Percentiles rank a stretch among this genome's conserved stretches.
phyloP scores from a whole-genome alignment of 164 flowering plant species.

The Stephania japonica region DNA sequence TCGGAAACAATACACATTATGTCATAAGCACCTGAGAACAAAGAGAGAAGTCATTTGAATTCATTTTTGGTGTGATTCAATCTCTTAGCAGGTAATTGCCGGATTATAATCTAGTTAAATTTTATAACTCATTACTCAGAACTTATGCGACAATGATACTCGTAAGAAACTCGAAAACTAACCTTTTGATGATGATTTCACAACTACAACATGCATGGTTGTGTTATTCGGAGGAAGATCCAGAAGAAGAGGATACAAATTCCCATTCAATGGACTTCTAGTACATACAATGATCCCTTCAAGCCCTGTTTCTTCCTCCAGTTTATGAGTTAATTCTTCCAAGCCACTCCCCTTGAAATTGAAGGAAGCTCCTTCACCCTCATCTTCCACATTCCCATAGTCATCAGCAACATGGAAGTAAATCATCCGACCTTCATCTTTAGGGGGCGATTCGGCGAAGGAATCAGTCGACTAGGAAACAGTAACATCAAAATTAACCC shows the following conservation, averaged over 20 bases:
- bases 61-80: not conserved
- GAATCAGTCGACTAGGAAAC: slow-evolving; percentile 58
- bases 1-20: too few species aligned
- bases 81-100: not conserved
- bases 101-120: not conserved
- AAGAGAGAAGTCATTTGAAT: not conserved
- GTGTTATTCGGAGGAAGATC: slow-evolving; percentile 86
- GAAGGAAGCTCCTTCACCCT: slow-evolving; percentile 29
- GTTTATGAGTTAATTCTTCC: slow-evolving; percentile 50
- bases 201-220: slow-evolving; percentile 64
- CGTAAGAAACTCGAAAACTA: slow-evolving; percentile 5
- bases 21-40: too few species aligned
- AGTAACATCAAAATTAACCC: not conserved
- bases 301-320: slow-evolving; percentile 68
- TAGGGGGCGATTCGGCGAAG: slow-evolving; percentile 40
- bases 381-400: slow-evolving; percentile 47
- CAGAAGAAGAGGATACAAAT: slow-evolving; percentile 78
- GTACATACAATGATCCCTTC: slow-evolving; percentile 60
- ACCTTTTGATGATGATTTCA: slow-evolving; percentile 57
- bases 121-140: not conserved
- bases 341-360: slow-evolving; percentile 66
- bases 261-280: slow-evolving; percentile 66
- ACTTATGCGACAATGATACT: not conserved
- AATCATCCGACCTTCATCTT: slow-evolving; percentile 58
- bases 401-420: slow-evolving; percentile 59